Conservation (phyloP, 73 alveolate species). For the Durusdinium trenchii region DNA sequence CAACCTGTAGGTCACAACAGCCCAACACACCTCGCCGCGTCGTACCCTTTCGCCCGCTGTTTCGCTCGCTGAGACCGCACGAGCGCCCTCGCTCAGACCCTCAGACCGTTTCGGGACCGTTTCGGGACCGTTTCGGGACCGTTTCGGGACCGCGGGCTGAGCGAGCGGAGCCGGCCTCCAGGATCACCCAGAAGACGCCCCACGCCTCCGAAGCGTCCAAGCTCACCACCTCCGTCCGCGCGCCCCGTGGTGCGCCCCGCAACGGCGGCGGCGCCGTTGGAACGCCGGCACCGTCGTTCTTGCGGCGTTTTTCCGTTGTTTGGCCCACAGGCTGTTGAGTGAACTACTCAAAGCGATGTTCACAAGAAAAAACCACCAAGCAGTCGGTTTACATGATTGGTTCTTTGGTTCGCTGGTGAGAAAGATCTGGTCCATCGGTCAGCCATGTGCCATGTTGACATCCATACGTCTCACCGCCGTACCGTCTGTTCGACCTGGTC, state of each 20-base stretch:
- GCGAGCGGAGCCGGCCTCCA: constrained; percentile 39
- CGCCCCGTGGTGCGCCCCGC: neutral
- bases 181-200: constrained; percentile 76
- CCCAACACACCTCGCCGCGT: too few relatives aligned
- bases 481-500: constrained; percentile 10
- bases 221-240: constrained; percentile 62
- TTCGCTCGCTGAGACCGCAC: too few relatives aligned
- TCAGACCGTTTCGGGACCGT: too few relatives aligned
- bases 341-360: neutral
- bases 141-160: too few relatives aligned
- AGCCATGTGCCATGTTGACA: neutral
- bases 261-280: neutral
- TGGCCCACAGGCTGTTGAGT: neutral
- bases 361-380: neutral
- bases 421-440: too few relatives aligned
- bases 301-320: neutral
- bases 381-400: neutral
- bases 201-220: constrained; percentile 39
- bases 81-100: constrained; percentile 95
- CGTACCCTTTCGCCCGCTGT: too few relatives aligned
- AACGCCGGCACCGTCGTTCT: neutral
- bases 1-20: too few relatives aligned
- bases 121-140: too few relatives aligned
- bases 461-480: neutral
- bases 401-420: neutral